Conservation (phyloP, 2,329 filamentous ascomycete genomes). For the Calonectria honghensis region DNA sequence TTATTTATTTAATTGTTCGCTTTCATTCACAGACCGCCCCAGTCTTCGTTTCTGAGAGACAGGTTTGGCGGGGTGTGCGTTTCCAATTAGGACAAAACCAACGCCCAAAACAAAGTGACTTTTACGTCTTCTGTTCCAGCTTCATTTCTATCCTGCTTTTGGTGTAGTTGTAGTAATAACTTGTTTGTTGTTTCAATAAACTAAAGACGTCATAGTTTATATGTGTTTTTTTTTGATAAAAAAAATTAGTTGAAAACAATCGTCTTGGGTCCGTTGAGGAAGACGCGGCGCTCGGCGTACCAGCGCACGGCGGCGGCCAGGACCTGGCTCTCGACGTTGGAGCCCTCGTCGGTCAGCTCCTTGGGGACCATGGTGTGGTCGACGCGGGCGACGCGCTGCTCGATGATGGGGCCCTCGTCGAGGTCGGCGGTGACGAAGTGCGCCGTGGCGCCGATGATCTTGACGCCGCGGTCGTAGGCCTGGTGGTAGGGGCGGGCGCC, state of each 20-base stretch:
- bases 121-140: slow-evolving; percentile 15
- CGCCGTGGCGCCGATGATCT: slow-evolving; percentile 90
- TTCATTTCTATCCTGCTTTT: slow-evolving; percentile 13
- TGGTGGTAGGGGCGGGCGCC: slow-evolving; percentile 92
- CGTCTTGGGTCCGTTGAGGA: slow-evolving; percentile 87
- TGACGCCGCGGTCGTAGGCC: slow-evolving; percentile 89
- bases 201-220: background rate
- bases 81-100: slow-evolving; percentile 1
- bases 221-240: no score
- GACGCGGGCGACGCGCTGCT: slow-evolving; percentile 86
- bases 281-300: slow-evolving; percentile 86
- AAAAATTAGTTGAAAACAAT: slow-evolving; percentile 78
- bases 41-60: slow-evolving; percentile 18
- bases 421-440: slow-evolving; percentile 91
- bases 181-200: background rate
- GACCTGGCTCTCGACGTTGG: slow-evolving; percentile 89
- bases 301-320: slow-evolving; percentile 88
- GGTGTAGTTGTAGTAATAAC: no score
- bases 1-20: background rate
- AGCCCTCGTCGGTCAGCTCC: slow-evolving; percentile 86
- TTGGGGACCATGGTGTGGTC: slow-evolving; percentile 86
- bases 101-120: slow-evolving; percentile 2
- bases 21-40: background rate
- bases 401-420: slow-evolving; percentile 91
- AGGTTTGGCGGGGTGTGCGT: background rate